phyloP scores from a whole-genome alignment of 352 stramenopile species.

The Phytophthora sansomeana region DNA sequence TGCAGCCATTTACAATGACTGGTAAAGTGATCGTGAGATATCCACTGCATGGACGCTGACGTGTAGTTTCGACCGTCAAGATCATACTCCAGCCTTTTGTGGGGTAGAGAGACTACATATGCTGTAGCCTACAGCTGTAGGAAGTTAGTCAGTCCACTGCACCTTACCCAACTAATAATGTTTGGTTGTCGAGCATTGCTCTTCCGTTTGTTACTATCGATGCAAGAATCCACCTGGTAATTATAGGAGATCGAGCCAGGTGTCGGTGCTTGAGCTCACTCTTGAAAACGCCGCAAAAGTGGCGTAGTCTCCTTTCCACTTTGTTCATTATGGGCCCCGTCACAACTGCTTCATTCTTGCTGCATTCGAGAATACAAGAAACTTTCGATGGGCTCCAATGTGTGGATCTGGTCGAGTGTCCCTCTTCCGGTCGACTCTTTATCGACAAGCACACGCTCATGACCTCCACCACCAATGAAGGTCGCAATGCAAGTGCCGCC shows the following conservation, averaged over 20 bases:
- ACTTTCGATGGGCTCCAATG: constrained; percentile 44
- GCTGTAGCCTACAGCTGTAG: background rate
- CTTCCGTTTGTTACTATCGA: constrained; percentile 28
- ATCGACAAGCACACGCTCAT: constrained; percentile 74
- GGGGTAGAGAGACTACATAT: background rate
- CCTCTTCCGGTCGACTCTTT: constrained; percentile 26
- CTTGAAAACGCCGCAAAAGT: constrained; percentile 23
- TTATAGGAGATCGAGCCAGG: constrained; percentile 2
- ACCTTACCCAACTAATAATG: background rate
- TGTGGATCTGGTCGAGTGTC: constrained; percentile 66
- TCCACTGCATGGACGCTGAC: background rate
- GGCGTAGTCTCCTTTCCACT: background rate
- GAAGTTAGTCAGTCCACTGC: background rate
- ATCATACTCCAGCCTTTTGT: background rate
- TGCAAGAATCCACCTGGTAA: constrained; percentile 22
- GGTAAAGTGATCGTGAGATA: constrained; percentile 9
- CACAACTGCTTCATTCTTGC: constrained; percentile 12
- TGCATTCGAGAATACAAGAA: constrained; percentile 50
- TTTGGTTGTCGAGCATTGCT: background rate
- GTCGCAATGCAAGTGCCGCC: constrained; percentile 43
- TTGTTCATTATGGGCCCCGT: constrained; percentile 4
- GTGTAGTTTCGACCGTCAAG: background rate
- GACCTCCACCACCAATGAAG: constrained; percentile 32
- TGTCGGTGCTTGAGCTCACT: constrained; percentile 12
- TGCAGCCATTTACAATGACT: background rate